Evolutionary conservation across 2,329 filamentous ascomycete genomes (phyloP), one percentile per base, ranked within the genome.

Genomic region (Cercospora beticola): DNA sequence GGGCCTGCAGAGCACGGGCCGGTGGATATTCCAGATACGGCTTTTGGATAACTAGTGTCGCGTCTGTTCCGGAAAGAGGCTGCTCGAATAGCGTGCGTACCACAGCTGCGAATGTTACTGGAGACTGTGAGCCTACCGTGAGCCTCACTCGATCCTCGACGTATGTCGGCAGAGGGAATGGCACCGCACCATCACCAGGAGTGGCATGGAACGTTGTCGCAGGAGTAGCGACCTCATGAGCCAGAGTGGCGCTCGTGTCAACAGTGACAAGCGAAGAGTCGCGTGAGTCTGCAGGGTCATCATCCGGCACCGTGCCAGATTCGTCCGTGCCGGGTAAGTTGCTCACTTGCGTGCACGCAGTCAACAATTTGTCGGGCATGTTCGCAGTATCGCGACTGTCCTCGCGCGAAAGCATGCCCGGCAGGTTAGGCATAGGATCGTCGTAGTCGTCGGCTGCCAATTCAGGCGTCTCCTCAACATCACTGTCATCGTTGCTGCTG

Each of bases 121-220:
- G n/a, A 14, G 57, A 43, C 4, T 40, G n/a, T n/a, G 54, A 18
- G 4, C 54, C 59, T n/a, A 57, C 8, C 46, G 54, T 28, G 9
- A 68, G 28, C n/a, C 43, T 63, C 28, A 69, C 36, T n/a, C 46
- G 65, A 46, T 68, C 61, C 26, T 60, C 49, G 54, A 69, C 46
- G 46, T 64, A 71, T 23, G 61, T 60, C 16, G 70, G 70, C 58
- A 71, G 33, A 10, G 61, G 56, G 8, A 57, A 21, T 31, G 56
- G 28, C 3, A 14, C 21, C 16, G 28, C 4, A 4, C 14, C 62
- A 9, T 2, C 1, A 14, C 30, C 49, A 23, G 56, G 23, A 18
- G 18, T n/a, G 31, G 26, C 40, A 30, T 46, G 30, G 21, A 49
- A 43, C 18, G 62, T 30, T 14, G 62, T 65, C 6, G 52, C 52